A percentile compares a stretch with the other conserved stretches of the same genome.
phyloP scores from a whole-genome alignment of 192 early-diverging fungal species.

The Pilaira anomala region DNA sequence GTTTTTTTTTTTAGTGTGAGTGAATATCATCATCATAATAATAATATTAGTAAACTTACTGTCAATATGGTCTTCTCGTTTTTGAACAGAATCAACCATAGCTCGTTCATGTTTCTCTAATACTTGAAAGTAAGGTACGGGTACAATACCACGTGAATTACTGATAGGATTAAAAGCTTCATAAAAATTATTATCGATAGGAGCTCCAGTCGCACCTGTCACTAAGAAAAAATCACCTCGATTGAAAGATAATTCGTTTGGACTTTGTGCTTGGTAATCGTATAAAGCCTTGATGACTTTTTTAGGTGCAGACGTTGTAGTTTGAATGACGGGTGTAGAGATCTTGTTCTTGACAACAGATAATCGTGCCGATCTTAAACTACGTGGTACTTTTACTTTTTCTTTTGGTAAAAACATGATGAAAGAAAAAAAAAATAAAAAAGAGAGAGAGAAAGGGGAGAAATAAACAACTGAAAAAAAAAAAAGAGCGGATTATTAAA shows the following conservation, averaged over 20 bases:
- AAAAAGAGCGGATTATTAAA: no score
- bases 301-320: conserved; percentile 47
- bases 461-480: no score
- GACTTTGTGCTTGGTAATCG: conserved; percentile 59
- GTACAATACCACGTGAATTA: conserved; percentile 67
- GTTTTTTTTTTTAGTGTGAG: neutral
- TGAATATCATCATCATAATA: neutral
- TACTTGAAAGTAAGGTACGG: conserved; percentile 69
- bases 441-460: no score
- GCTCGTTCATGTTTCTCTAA: conserved; percentile 48
- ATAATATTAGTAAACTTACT: no score
- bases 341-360: conserved; percentile 33
- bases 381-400: conserved; percentile 27
- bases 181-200: conserved; percentile 74
- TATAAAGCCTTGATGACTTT: conserved; percentile 72
- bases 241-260: conserved; percentile 66
- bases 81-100: conserved; percentile 18
- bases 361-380: conserved; percentile 20
- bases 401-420: conserved; percentile 22
- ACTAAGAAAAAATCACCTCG: conserved; percentile 79
- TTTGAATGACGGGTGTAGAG: conserved; percentile 32
- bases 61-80: neutral
- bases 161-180: conserved; percentile 73
- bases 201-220: conserved; percentile 44
- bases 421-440: no score